Evolutionary conservation across 805 yeast species (phyloP).

Genomic region (Candida krabiensis): DNA sequence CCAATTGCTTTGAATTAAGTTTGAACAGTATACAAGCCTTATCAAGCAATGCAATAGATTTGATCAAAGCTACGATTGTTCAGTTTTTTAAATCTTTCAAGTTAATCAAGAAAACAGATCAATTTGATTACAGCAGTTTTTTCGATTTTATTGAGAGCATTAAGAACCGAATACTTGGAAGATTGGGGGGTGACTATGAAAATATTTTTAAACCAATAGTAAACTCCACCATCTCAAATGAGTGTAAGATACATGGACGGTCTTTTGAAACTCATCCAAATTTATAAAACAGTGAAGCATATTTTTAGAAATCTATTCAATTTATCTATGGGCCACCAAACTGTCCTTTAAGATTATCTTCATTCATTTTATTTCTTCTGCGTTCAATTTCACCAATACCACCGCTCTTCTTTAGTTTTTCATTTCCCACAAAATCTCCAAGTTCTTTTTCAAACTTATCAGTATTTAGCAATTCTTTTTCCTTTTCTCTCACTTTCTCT

Average conservation of each 20-base stretch:
- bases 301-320: not conserved
- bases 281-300: no score
- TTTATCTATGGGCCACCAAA: constrained; percentile 28
- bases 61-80: constrained; percentile 17
- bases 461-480: constrained; percentile 52
- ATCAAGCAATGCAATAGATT: constrained; percentile 14
- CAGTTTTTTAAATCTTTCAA: constrained; percentile 21
- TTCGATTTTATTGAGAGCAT: constrained; percentile 3
- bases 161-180: not conserved
- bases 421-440: constrained; percentile 78
- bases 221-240: no score
- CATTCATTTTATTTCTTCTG: constrained; percentile 63
- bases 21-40: constrained; percentile 25
- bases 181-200: not conserved
- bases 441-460: constrained; percentile 83
- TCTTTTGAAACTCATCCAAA: no score
- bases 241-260: no score
- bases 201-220: no score
- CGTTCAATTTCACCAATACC: constrained; percentile 88
- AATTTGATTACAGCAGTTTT: constrained; percentile 5
- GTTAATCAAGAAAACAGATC: constrained; percentile 9
- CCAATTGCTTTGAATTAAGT: constrained; percentile 26
- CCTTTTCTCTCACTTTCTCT: constrained; percentile 74
- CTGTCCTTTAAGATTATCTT: constrained; percentile 60
- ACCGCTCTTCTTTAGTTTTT: constrained; percentile 76